Conservation (phyloP, 768 basidiomycete genomes). For the Boletus rufocinnamomeus region DNA sequence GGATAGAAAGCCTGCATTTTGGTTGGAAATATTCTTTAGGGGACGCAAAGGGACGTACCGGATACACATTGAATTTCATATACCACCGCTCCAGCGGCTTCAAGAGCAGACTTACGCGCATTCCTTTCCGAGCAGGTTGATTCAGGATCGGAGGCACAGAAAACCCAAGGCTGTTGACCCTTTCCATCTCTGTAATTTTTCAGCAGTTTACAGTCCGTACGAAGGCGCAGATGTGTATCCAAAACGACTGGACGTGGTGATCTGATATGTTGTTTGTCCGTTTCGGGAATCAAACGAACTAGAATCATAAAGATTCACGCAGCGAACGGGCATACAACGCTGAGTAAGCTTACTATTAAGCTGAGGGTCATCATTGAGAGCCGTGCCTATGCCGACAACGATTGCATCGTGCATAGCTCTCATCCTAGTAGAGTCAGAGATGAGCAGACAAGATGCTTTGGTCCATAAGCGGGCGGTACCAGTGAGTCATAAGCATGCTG, state of each 20-base stretch:
- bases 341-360: slow-evolving; percentile 70
- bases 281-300: slow-evolving; percentile 60
- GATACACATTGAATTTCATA: slow-evolving; percentile 48
- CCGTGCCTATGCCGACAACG: slow-evolving; percentile 86
- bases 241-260: slow-evolving; percentile 85
- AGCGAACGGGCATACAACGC: neutral
- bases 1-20: slow-evolving; percentile 39
- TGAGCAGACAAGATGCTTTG: slow-evolving; percentile 2
- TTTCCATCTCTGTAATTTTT: slow-evolving; percentile 56
- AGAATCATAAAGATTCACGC: neutral
- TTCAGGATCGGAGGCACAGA: slow-evolving; percentile 43
- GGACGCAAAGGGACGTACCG: slow-evolving; percentile 32
- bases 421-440: slow-evolving; percentile 62
- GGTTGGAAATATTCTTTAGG: neutral
- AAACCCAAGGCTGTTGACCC: slow-evolving; percentile 74
- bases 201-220: slow-evolving; percentile 67
- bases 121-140: slow-evolving; percentile 19
- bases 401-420: slow-evolving; percentile 92
- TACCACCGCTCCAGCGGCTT: slow-evolving; percentile 66
- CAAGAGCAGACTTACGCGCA: slow-evolving; percentile 47
- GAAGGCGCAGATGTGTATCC: slow-evolving; percentile 72
- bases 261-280: slow-evolving; percentile 36
- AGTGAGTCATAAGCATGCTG: slow-evolving; percentile 93
- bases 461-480: slow-evolving; percentile 44
- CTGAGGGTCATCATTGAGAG: slow-evolving; percentile 90